Conservation (phyloP, 208 protist genomes). For the Trypanosoma platydactyli region DNA sequence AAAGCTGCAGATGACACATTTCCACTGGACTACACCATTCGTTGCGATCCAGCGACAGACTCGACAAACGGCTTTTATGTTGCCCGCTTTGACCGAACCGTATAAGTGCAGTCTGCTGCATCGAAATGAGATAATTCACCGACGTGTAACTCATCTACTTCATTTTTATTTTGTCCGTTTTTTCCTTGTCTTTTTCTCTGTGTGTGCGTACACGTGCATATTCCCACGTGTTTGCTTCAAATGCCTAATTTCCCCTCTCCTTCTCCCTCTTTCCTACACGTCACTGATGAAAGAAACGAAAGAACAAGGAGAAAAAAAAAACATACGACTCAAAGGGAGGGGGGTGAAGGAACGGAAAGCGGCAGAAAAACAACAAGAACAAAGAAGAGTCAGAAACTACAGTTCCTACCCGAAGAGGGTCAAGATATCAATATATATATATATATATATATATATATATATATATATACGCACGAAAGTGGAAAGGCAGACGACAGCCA, state of each 20-base stretch:
- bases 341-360: constrained; percentile 8
- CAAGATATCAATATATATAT: too few species aligned
- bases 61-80: constrained; percentile 89
- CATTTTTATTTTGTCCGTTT: not conserved
- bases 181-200: not conserved
- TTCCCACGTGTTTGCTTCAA: too few species aligned
- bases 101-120: not conserved
- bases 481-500: not conserved
- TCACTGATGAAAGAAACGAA: not conserved
- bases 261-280: not conserved
- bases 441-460: too few species aligned
- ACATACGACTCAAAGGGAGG: constrained; percentile 19
- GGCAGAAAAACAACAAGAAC: constrained; percentile 17
- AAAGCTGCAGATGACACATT: constrained; percentile 26
- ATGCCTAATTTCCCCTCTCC: too few species aligned
- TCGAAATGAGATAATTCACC: not conserved
- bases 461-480: not conserved
- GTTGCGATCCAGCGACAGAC: constrained; percentile 71
- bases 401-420: too few species aligned
- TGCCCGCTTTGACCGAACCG: constrained; percentile 74
- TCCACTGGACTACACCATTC: constrained; percentile 80
- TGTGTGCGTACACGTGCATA: not conserved
- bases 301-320: constrained; percentile 13
- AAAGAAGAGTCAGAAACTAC: constrained; percentile 13
- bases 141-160: not conserved